Conservation (phyloP, 805 yeast species). For the Zygosaccharomyces rouxii region DNA sequence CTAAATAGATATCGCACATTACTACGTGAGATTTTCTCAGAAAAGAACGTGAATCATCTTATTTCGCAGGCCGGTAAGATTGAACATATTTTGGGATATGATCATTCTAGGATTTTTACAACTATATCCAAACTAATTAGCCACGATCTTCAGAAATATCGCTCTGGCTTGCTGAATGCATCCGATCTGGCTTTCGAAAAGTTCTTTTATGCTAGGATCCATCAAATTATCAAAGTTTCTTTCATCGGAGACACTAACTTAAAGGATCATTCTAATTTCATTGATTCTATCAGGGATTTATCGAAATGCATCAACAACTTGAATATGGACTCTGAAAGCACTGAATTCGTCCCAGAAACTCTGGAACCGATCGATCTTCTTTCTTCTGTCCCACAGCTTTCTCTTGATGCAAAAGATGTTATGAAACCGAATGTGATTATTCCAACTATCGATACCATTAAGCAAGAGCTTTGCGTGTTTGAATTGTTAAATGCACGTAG, state of each 20-base stretch:
- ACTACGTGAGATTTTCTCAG: conserved; percentile 3
- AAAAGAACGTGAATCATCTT: neutral
- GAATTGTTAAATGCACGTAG: conserved; percentile 51
- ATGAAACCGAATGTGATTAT: conserved; percentile 59
- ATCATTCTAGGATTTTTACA: conserved; percentile 1
- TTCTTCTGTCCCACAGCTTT: conserved; percentile 38
- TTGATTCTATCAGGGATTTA: conserved; percentile 1
- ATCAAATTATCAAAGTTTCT: conserved; percentile 19
- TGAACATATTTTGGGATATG: conserved; percentile 10
- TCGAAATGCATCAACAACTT: neutral
- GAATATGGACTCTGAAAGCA: conserved; percentile 41
- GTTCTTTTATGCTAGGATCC: conserved; percentile 5
- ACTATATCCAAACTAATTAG: neutral
- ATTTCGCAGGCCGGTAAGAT: neutral
- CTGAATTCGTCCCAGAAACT: conserved; percentile 39
- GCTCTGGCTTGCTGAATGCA: neutral
- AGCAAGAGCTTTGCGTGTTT: conserved; percentile 59
- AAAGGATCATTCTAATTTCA: conserved; percentile 32
- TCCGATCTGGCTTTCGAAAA: neutral
- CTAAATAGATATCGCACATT: neutral
- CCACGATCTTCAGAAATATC: conserved; percentile 2
- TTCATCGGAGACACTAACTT: conserved; percentile 40
- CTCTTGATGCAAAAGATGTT: conserved; percentile 57
- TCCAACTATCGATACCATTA: conserved; percentile 72
- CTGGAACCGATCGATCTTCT: conserved; percentile 29